Evolutionary conservation across 2,329 filamentous ascomycete species (phyloP).

Genomic region (Drechslera avenae): DNA sequence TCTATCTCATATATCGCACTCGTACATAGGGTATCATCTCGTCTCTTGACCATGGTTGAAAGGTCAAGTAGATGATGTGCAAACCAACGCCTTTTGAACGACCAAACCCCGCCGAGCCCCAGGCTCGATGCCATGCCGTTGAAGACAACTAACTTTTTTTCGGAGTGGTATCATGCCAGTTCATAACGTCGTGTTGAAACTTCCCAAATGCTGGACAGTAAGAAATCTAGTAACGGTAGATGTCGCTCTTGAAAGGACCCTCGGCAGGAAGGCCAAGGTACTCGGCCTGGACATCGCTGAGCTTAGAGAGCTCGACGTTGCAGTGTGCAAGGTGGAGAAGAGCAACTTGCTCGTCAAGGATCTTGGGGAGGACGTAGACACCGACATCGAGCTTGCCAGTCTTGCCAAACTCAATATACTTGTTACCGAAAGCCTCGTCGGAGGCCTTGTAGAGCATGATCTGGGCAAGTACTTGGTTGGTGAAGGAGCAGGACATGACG

Average conservation of each 20-base stretch:
- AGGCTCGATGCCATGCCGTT: conserved; percentile 61
- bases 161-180: conserved; percentile 59
- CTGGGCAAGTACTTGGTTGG: conserved; percentile 99
- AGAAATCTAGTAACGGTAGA: conserved; percentile 63
- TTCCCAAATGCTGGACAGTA: conserved; percentile 33
- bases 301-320: conserved; percentile 89
- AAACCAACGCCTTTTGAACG: conserved; percentile 45
- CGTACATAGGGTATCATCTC: conserved; percentile 41
- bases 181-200: conserved; percentile 66
- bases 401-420: conserved; percentile 96
- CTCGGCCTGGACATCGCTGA: conserved; percentile 86
- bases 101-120: conserved; percentile 37
- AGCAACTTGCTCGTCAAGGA: conserved; percentile 98
- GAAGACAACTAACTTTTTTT: conserved; percentile 64
- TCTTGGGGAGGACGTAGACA: conserved; percentile 98
- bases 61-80: conserved; percentile 45
- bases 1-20: conserved; percentile 25
- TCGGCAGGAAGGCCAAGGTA: conserved; percentile 86
- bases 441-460: conserved; percentile 96
- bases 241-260: conserved; percentile 96
- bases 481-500: conserved; percentile 99
- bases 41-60: conserved; percentile 46
- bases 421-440: conserved; percentile 84
- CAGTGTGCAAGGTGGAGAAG: conserved; percentile 89
- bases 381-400: conserved; percentile 86